Percentiles rank a stretch among this genome's conserved stretches.
Conservation (phyloP, 169 alveolate genomes). For the Theileria sp. region DNA sequence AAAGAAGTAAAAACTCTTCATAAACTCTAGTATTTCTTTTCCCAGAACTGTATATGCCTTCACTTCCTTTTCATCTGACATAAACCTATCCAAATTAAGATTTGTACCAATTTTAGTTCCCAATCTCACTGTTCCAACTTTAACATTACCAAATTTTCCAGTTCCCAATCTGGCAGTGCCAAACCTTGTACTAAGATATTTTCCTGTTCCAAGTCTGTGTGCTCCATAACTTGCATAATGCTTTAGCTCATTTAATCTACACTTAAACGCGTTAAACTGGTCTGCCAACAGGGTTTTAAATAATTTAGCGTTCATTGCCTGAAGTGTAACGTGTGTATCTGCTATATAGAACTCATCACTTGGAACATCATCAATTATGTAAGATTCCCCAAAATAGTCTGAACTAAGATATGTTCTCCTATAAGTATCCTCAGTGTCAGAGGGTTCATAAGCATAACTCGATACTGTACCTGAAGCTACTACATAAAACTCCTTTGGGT, state of each 20-base stretch:
- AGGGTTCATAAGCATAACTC: conserved; percentile 66
- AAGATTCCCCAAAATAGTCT: conserved; percentile 74
- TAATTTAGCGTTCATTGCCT: conserved; percentile 25
- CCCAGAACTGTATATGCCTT: conserved; percentile 1
- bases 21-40: conserved; percentile 6
- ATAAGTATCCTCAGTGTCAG: conserved; percentile 47
- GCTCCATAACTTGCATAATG: neutral
- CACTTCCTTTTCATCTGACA: neutral
- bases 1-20: conserved; percentile 25
- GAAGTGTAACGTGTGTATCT: conserved; percentile 72
- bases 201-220: neutral
- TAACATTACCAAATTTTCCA: neutral
- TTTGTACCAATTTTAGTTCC: neutral
- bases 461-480: conserved; percentile 78
- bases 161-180: neutral
- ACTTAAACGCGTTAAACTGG: conserved; percentile 39
- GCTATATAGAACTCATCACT: conserved; percentile 68
- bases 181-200: neutral
- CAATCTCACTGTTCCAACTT: neutral
- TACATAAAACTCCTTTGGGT: conserved; percentile 66
- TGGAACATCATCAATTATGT: conserved; percentile 59
- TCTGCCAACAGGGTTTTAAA: conserved; percentile 35
- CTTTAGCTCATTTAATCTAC: conserved; percentile 3
- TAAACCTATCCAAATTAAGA: neutral
- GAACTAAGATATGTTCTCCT: conserved; percentile 54